phyloP scores from a whole-genome alignment of 192 early-diverging fungal genomes.

The Entomortierella chlamydospora region DNA sequence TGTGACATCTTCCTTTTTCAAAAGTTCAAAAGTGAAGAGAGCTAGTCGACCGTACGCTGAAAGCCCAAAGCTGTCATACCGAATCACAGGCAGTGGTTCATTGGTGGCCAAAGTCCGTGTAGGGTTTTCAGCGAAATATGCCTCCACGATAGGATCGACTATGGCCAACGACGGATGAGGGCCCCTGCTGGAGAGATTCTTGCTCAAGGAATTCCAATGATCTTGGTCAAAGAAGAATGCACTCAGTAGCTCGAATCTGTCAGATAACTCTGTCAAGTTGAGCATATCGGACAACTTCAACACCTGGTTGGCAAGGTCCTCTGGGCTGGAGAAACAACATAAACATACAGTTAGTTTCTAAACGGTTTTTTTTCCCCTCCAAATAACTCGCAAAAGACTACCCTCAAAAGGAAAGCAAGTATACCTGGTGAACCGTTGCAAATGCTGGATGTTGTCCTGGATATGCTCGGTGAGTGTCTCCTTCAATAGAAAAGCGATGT shows the following conservation, averaged over 20 bases:
- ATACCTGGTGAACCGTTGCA: slow-evolving; percentile 53
- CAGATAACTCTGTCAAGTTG: slow-evolving; percentile 22
- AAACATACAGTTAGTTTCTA: not conserved
- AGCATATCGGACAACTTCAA: slow-evolving; percentile 47
- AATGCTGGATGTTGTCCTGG: slow-evolving; percentile 49
- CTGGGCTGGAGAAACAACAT: slow-evolving; percentile 48
- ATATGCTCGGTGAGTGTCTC: slow-evolving; percentile 42
- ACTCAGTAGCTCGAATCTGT: slow-evolving; percentile 25
- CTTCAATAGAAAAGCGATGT: slow-evolving; percentile 20
- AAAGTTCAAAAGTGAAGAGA: slow-evolving; percentile 56
- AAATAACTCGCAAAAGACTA: too few species aligned
- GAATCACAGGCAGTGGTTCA: not conserved
- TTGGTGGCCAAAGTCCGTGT: not conserved
- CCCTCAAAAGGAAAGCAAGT: too few species aligned
- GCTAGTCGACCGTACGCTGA: slow-evolving; percentile 59
- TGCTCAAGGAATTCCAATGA: slow-evolving; percentile 55
- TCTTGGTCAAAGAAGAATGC: slow-evolving; percentile 48
- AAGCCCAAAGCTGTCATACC: slow-evolving; percentile 64
- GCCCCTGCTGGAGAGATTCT: slow-evolving; percentile 40
- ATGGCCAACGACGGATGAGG: slow-evolving; percentile 32
- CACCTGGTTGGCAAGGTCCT: slow-evolving; percentile 57
- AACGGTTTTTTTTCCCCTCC: too few species aligned
- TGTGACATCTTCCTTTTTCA: slow-evolving; percentile 40
- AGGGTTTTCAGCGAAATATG: slow-evolving; percentile 31
- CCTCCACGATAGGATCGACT: slow-evolving; percentile 36